phyloP scores from a whole-genome alignment of 352 stramenopile species.

The Phytophthora aleatoria region DNA sequence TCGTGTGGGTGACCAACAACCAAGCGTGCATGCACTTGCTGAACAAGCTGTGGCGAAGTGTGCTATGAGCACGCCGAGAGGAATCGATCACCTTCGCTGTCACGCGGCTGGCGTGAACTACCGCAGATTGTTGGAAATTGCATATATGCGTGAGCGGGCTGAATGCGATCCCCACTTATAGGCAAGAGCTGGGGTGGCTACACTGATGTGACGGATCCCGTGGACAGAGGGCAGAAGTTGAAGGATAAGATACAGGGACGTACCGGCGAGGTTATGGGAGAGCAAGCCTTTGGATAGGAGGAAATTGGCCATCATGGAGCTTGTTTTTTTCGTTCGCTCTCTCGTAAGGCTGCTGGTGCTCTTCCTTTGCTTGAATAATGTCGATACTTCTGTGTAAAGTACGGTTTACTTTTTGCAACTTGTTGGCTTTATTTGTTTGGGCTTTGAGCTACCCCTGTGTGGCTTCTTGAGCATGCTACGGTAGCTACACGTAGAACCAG shows the following conservation, averaged over 20 bases:
- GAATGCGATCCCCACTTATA: slow-evolving; percentile 6
- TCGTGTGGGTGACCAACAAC: slow-evolving; percentile 97
- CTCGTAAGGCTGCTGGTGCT: not conserved
- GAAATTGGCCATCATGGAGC: not conserved
- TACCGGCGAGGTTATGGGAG: slow-evolving; percentile 8
- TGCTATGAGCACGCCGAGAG: slow-evolving; percentile 60
- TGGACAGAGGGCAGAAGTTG: slow-evolving; percentile 7
- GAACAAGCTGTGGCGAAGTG: slow-evolving; percentile 95
- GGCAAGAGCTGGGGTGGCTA: not conserved
- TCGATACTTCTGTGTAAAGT: slow-evolving; percentile 38
- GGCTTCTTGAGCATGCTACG: not conserved
- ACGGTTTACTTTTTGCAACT: slow-evolving; percentile 33
- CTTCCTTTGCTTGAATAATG: slow-evolving; percentile 23
- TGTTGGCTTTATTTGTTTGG: slow-evolving; percentile 18
- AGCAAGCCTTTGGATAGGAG: not conserved
- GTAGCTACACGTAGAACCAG: not conserved
- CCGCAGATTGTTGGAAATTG: slow-evolving; percentile 31
- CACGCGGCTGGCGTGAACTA: slow-evolving; percentile 12
- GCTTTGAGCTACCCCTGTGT: too few species aligned
- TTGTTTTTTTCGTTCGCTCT: slow-evolving; percentile 15
- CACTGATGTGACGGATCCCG: slow-evolving; percentile 16
- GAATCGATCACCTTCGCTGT: slow-evolving; percentile 5
- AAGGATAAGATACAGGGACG: slow-evolving; percentile 20
- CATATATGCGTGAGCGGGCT: slow-evolving; percentile 34
- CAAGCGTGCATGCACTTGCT: slow-evolving; percentile 95